Conservation (phyloP, 805 yeast species). For the Barnettozyma populi region DNA sequence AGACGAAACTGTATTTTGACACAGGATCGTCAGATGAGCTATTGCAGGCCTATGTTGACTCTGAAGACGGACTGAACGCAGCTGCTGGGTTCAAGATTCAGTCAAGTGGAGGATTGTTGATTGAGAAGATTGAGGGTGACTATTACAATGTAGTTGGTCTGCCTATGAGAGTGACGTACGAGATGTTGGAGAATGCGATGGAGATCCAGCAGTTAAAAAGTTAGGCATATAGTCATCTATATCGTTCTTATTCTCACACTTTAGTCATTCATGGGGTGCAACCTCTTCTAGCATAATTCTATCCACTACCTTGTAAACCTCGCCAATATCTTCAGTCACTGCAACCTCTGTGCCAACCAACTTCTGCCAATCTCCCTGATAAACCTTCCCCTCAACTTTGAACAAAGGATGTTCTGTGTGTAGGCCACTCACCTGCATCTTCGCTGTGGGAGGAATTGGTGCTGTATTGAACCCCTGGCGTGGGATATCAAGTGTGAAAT, state of each 20-base stretch:
- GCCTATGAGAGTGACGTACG: slow-evolving; percentile 59
- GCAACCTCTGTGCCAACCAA: slow-evolving; percentile 73
- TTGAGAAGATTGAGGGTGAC: slow-evolving; percentile 68
- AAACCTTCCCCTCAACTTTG: slow-evolving; percentile 53
- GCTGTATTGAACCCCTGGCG: slow-evolving; percentile 27
- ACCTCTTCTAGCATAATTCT: slow-evolving; percentile 22
- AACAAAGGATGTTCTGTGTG: slow-evolving; percentile 50
- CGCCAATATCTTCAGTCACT: slow-evolving; percentile 23
- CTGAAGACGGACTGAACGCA: slow-evolving; percentile 71
- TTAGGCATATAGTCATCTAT: not conserved
- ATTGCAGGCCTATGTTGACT: slow-evolving; percentile 54
- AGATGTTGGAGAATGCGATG: slow-evolving; percentile 31
- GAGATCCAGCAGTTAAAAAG: not conserved
- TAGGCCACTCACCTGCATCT: slow-evolving; percentile 52
- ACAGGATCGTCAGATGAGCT: slow-evolving; percentile 45
- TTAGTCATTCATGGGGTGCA: slow-evolving; percentile 11
- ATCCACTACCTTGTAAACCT: slow-evolving; percentile 17
- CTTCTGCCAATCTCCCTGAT: slow-evolving; percentile 70
- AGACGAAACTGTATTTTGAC: slow-evolving; percentile 38
- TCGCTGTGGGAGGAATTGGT: slow-evolving; percentile 33
- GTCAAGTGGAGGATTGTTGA: slow-evolving; percentile 60
- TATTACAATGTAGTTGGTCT: slow-evolving; percentile 83
- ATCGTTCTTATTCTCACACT: not conserved
- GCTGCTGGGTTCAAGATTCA: slow-evolving; percentile 95
- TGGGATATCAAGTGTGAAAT: slow-evolving; percentile 50